Evolutionary conservation across 768 basidiomycete genomes (phyloP).

Genomic region (Russula abietina): DNA sequence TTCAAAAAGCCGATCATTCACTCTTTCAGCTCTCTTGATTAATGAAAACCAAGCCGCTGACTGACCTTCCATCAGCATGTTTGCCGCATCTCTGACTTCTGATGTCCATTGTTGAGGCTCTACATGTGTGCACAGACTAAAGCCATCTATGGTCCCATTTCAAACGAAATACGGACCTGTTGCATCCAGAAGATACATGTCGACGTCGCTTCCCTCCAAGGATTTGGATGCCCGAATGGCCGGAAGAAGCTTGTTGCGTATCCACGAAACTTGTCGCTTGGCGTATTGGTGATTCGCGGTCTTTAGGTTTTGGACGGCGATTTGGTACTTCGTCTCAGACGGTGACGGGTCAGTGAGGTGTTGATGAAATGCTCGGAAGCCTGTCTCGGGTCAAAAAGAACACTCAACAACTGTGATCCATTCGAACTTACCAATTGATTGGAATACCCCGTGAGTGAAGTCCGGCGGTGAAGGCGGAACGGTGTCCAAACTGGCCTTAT

Average conservation of each 20-base stretch:
- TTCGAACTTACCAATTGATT: conserved; percentile 70
- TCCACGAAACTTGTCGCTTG: conserved; percentile 87
- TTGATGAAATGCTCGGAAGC: conserved; percentile 84
- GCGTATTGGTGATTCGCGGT: conserved; percentile 85
- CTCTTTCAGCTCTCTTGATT: not conserved
- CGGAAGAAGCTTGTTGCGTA: conserved; percentile 83
- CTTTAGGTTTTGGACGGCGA: conserved; percentile 76
- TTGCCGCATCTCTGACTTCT: conserved; percentile 49
- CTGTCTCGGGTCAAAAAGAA: conserved; percentile 40
- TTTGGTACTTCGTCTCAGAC: conserved; percentile 36
- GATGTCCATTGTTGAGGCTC: conserved; percentile 41
- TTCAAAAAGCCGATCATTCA: not conserved
- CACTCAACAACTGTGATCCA: not conserved
- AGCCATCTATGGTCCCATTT: conserved; percentile 39
- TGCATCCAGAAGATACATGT: conserved; percentile 61
- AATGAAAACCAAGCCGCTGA: not conserved
- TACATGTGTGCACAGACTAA: not conserved
- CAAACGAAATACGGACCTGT: conserved; percentile 41
- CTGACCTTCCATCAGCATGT: conserved; percentile 45
- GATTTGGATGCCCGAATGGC: conserved; percentile 48
- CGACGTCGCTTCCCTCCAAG: conserved; percentile 30
- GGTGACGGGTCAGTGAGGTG: conserved; percentile 48
- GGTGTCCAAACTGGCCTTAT: not conserved
- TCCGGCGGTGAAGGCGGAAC: conserved; percentile 33
- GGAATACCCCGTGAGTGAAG: conserved; percentile 83